Percentiles rank a stretch among this genome's conserved stretches.
These are phyloP conservation scores for Vinca major DNA, from an alignment of 305 asterid species.

Conservation along the genomic window DNA sequence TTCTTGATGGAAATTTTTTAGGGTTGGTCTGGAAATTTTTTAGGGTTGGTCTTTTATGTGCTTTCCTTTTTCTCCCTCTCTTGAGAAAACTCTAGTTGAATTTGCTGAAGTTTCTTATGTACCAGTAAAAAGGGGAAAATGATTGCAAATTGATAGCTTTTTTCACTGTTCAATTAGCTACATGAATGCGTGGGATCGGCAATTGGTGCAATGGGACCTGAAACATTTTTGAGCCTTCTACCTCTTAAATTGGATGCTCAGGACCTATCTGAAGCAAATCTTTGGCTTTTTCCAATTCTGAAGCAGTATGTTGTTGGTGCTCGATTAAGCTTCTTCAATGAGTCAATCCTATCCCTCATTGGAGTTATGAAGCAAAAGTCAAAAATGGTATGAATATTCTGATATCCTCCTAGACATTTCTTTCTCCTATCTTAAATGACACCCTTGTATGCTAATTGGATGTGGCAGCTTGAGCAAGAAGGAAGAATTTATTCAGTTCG, in stretches of 20 bases:
- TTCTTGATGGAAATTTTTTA: neutral
- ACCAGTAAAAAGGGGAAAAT: neutral
- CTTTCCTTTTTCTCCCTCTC: neutral
- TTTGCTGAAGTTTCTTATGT: neutral
- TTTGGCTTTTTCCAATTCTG: conserved; percentile 84
- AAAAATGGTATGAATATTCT: conserved; percentile 41
- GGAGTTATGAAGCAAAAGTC: conserved; percentile 58
- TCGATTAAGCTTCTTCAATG: conserved; percentile 51
- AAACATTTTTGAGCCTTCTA: conserved; percentile 49
- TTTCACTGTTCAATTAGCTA: conserved; percentile 38
- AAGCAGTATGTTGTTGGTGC: conserved; percentile 75
- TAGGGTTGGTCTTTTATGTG: neutral
- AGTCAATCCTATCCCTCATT: conserved; percentile 46
- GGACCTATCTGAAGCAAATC: conserved; percentile 66
- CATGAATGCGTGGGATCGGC: conserved; percentile 87
- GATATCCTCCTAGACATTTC: neutral
- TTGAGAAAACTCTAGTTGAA: neutral
- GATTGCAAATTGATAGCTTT: conserved; percentile 11
- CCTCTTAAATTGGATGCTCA: conserved; percentile 63
- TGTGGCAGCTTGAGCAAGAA: conserved; percentile 56
- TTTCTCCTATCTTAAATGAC: neutral
- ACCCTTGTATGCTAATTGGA: conserved; percentile 1
- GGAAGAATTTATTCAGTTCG: conserved; percentile 60
- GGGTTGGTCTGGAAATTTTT: neutral
- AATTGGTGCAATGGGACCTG: conserved; percentile 87